Base-by-base conservation (phyloP, 2,329 filamentous ascomycete genomes). In the Arthrobotrys sinensis region DNA sequence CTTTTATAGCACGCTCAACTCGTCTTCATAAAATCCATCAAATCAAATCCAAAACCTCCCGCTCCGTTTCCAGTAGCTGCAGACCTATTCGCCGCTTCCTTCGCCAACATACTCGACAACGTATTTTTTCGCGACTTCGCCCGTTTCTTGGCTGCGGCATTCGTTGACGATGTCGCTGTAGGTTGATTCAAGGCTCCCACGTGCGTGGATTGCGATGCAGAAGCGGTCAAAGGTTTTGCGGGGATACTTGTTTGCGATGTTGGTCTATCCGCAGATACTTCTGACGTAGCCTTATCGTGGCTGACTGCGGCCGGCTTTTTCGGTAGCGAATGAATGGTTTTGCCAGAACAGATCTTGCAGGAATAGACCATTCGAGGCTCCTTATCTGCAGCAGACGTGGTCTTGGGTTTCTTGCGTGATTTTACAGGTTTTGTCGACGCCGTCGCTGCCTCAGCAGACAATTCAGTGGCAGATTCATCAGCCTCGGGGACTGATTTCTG, bases 11-110 rank as follows among this genome's bases (percentile, higher is more conserved):
- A 38, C 21, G 1, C 34, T 81, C 70, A 81, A 46, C 68, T 79
- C 11, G 73, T 81, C 38, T 75, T 81, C 80, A 81, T 79, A 68
- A 81, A 80, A 71, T 81, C 80, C 80, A 81, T 81, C 55, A 81
- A 62, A 60, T 80, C 75, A 43, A 81, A 70, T 60, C 80, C 80
- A 48, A 80, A 80, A 7, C 80, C 79, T 21, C 55, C 19, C 3
- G 11, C 32, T 10, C 32, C 65, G 43, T 53, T 76, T 11, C 50
- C 34, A 7, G 50, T 48, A 38, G 66, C 73, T 10, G 66, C 66
- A 46, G 73, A 66, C n/a, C 73, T 50, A 40, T 77, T 77, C n/a
- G 66, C 73, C 1, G 46, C 64, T 34, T 77, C 73, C 36, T 77
- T 71, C 12, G 73, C 73, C 32, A 77, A 34, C 66, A 77, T 77